Evolutionary conservation across 2,329 filamentous ascomycete species (phyloP).

Genomic region (Pleochaeta shiraiana): DNA sequence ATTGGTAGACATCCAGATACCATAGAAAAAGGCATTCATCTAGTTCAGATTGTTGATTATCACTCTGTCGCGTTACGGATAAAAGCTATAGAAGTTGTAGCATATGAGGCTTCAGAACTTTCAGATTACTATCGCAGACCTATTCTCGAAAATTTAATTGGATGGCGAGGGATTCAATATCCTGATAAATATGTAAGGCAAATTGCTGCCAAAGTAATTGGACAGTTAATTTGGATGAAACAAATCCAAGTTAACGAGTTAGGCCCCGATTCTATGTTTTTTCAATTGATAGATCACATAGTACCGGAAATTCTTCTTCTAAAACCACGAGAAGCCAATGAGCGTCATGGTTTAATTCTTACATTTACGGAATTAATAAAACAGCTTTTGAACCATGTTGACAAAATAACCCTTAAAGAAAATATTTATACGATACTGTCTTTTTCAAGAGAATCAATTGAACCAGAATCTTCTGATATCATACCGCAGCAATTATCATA

Average conservation of each 20-base stretch:
- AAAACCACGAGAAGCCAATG: conserved; percentile 35
- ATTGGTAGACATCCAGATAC: conserved; percentile 82
- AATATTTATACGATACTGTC: background rate
- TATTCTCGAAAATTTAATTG: conserved; percentile 46
- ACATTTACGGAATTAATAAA: conserved; percentile 34
- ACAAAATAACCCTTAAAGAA: background rate
- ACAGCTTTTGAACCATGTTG: conserved; percentile 3
- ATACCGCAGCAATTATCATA: background rate
- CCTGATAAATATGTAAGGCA: conserved; percentile 52
- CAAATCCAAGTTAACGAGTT: background rate
- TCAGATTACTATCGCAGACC: conserved; percentile 42
- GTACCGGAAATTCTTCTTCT: conserved; percentile 3
- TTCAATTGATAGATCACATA: background rate
- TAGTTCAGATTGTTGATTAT: conserved; percentile 86
- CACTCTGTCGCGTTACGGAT: conserved; percentile 77
- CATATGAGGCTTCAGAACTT: conserved; percentile 43
- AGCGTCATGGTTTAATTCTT: conserved; percentile 44
- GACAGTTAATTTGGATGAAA: conserved; percentile 25
- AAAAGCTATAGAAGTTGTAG: conserved; percentile 60
- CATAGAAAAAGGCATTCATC: conserved; percentile 55
- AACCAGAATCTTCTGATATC: background rate
- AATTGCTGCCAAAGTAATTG: conserved; percentile 48
- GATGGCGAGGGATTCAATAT: conserved; percentile 78
- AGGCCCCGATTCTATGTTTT: background rate
- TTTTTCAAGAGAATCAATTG: background rate